Percentiles rank a stretch among this genome's conserved stretches.
Evolutionary conservation across 169 alveolate genomes (phyloP).

Genomic region (Eimeria praecox): DNA sequence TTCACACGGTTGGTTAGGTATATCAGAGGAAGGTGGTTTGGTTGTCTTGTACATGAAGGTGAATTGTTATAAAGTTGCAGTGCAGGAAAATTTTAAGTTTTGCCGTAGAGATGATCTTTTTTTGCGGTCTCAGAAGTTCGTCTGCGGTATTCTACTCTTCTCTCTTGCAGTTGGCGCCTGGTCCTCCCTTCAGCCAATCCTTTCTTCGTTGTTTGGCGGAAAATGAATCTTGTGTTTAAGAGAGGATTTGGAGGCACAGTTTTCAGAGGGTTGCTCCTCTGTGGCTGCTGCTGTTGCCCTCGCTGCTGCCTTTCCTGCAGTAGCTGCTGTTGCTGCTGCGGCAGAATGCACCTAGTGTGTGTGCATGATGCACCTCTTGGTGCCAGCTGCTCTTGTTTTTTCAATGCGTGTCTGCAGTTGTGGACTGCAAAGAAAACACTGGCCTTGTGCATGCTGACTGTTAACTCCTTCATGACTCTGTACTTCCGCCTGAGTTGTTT

Average conservation of each 20-base stretch:
- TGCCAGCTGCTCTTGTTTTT: background rate
- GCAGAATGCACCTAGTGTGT: background rate
- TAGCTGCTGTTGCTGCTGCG: background rate
- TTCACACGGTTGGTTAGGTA: background rate
- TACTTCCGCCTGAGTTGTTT: background rate
- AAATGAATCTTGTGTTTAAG: background rate
- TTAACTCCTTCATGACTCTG: background rate
- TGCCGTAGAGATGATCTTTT: background rate
- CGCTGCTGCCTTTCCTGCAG: background rate
- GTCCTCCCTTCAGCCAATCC: slow-evolving; percentile 49
- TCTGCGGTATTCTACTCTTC: slow-evolving; percentile 50
- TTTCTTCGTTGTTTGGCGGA: background rate
- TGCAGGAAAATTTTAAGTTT: background rate
- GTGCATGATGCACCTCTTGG: background rate
- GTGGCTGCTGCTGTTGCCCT: background rate
- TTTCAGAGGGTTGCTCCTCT: background rate
- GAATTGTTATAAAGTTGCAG: background rate
- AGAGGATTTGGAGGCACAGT: background rate
- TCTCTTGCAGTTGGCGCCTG: slow-evolving; percentile 65
- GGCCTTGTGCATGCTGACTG: background rate
- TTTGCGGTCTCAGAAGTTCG: slow-evolving; percentile 27
- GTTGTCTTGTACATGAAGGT: background rate
- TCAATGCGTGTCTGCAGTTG: background rate
- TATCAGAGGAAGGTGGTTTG: background rate
- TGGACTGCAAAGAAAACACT: background rate